Evolutionary conservation across 1,284 basidiomycete genomes (phyloP).

Genomic region (Ustilago vetiveriae): DNA sequence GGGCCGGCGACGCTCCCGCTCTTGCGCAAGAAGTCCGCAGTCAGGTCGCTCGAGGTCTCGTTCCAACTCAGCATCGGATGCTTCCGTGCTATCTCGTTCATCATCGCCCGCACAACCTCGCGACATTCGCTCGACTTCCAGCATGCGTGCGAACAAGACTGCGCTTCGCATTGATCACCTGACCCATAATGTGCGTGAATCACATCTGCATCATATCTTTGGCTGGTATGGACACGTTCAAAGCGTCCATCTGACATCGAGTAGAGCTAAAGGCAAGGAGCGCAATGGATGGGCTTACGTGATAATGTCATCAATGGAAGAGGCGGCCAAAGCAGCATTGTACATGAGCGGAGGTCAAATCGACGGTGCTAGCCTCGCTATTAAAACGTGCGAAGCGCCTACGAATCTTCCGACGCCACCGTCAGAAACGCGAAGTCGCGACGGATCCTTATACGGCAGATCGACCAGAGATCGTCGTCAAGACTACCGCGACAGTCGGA

Average conservation of each 20-base stretch:
- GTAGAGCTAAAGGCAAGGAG: not conserved
- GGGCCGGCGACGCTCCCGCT: no score
- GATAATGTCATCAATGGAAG: constrained; percentile 15
- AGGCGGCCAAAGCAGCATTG: constrained; percentile 41
- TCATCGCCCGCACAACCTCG: not conserved
- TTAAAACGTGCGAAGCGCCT: constrained; percentile 17
- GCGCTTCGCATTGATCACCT: constrained; percentile 36
- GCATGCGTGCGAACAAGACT: constrained; percentile 6
- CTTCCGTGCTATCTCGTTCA: constrained; percentile 3
- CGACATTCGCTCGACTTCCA: not conserved
- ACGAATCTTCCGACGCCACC: not conserved
- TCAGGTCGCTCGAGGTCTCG: no score
- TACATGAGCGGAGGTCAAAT: constrained; percentile 59
- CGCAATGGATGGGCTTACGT: constrained; percentile 17
- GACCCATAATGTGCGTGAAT: constrained; percentile 27
- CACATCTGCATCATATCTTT: constrained; percentile 50
- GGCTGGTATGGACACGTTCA: constrained; percentile 40
- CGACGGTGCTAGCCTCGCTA: constrained; percentile 30
- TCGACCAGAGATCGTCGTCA: constrained; percentile 1
- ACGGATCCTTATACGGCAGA: not conserved
- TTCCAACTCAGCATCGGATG: constrained; percentile 3
- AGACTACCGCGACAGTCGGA: not conserved
- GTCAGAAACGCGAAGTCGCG: not conserved
- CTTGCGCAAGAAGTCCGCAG: no score
- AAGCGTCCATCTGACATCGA: constrained; percentile 7